phyloP scores from a whole-genome alignment of 2,329 filamentous ascomycete species.

The Colletotrichum camelliae region DNA sequence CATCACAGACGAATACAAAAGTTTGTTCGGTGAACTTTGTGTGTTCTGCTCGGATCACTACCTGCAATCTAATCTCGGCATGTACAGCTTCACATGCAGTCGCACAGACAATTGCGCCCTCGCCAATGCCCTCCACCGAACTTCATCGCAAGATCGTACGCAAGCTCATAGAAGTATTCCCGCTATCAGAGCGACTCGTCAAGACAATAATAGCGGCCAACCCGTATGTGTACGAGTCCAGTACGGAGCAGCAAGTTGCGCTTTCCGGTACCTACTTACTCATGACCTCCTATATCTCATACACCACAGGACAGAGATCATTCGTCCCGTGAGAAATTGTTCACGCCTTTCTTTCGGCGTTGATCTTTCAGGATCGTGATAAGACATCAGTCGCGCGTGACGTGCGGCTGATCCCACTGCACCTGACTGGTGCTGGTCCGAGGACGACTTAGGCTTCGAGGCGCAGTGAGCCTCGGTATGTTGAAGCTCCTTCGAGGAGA shows the following conservation, averaged over 20 bases:
- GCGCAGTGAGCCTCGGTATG: background rate
- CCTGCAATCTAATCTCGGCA: background rate
- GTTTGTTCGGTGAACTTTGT: background rate
- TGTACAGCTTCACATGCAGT: background rate
- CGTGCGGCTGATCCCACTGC: background rate
- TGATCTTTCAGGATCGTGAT: background rate
- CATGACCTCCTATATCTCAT: background rate
- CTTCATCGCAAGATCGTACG: background rate
- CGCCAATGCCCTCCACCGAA: background rate
- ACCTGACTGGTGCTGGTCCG: background rate
- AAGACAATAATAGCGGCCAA: background rate
- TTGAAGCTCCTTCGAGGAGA: constrained; percentile 1
- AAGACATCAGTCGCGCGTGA: background rate
- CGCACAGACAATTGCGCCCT: background rate
- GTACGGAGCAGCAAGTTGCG: background rate
- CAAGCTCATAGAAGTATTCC: background rate
- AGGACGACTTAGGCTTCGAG: background rate
- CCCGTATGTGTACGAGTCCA: background rate
- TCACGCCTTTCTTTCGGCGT: background rate
- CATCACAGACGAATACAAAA: background rate
- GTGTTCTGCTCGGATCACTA: background rate
- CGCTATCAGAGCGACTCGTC: background rate
- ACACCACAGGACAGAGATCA: background rate
- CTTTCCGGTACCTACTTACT: background rate
- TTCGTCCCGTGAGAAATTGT: background rate